Evolutionary conservation across 2,329 filamentous ascomycete species (phyloP).

Genomic region (Botryotinia convoluta): DNA sequence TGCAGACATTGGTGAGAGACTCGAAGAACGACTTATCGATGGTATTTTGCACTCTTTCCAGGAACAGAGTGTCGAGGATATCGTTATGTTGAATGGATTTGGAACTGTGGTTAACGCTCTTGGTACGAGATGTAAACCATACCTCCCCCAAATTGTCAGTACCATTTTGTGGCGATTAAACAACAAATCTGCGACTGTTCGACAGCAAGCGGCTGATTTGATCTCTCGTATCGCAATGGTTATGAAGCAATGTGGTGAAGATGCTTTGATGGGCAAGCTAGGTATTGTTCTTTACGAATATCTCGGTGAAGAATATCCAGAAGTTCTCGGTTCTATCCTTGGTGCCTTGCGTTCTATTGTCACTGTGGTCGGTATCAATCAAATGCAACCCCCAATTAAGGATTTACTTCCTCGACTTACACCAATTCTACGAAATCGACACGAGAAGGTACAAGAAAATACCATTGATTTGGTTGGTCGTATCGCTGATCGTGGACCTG

Average conservation of each 20-base stretch:
- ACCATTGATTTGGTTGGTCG: slow-evolving; percentile 97
- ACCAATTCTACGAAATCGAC: slow-evolving; percentile 95
- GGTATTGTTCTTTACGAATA: slow-evolving; percentile 96
- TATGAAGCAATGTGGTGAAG: slow-evolving; percentile 98
- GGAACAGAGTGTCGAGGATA: slow-evolving; percentile 94
- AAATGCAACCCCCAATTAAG: slow-evolving; percentile 98
- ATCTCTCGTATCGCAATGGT: slow-evolving; percentile 97
- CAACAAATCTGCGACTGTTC: slow-evolving; percentile 95
- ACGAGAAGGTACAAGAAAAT: slow-evolving; percentile 99
- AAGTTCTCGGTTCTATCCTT: slow-evolving; percentile 93
- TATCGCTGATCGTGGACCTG: slow-evolving; percentile 94
- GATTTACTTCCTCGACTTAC: slow-evolving; percentile 92
- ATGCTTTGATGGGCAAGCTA: slow-evolving; percentile 92
- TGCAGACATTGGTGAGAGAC: slow-evolving; percentile 85
- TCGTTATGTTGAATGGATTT: slow-evolving; percentile 95
- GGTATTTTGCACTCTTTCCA: slow-evolving; percentile 96
- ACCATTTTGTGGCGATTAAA: slow-evolving; percentile 96
- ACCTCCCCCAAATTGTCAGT: slow-evolving; percentile 93
- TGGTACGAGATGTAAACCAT: slow-evolving; percentile 90
- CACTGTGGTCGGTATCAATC: slow-evolving; percentile 93
- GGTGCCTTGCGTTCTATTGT: slow-evolving; percentile 94
- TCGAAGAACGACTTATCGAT: slow-evolving; percentile 92
- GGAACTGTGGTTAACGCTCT: slow-evolving; percentile 96
- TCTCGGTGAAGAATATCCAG: slow-evolving; percentile 95
- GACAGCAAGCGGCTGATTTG: slow-evolving; percentile 93